Conservation (phyloP, 2,329 filamentous ascomycete genomes). For the Aspergillus sp. region DNA sequence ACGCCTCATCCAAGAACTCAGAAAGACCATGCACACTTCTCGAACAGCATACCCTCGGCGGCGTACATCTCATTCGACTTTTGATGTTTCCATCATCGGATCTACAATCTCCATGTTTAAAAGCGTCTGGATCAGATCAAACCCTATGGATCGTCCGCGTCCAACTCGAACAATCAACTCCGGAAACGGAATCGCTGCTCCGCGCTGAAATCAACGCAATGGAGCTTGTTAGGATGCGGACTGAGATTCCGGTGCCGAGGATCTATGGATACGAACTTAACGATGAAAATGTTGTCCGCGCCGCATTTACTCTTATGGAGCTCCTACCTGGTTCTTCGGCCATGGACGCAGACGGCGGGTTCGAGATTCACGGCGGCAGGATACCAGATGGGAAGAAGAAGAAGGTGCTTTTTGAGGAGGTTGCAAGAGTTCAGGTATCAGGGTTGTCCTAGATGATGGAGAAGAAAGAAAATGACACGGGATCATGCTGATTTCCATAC, state of each 20-base stretch:
- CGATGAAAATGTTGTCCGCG: constrained; percentile 22
- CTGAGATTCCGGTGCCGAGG: neutral
- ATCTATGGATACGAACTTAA: constrained; percentile 3
- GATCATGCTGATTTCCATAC: no score
- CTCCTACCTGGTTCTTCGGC: constrained; percentile 22
- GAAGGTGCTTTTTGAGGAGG: neutral
- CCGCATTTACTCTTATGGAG: constrained; percentile 33
- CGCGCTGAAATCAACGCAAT: constrained; percentile 4
- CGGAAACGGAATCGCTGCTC: neutral
- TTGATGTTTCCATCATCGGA: neutral
- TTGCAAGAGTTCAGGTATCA: neutral
- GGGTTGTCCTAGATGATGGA: no score
- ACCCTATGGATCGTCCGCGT: constrained; percentile 6
- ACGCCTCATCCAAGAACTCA: constrained; percentile 6
- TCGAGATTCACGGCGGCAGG: constrained; percentile 5
- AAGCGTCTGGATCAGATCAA: neutral
- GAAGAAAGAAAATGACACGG: no score
- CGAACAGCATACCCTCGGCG: constrained; percentile 1
- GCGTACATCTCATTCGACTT: constrained; percentile 4
- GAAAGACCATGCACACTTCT: constrained; percentile 1
- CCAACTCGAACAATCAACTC: constrained; percentile 3
- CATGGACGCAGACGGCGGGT: constrained; percentile 28
- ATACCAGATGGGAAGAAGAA: constrained; percentile 11
- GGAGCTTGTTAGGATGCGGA: neutral
- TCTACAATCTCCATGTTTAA: no score